Conservation (phyloP, 2,329 filamentous ascomycete genomes). For the Metarhizium album region DNA sequence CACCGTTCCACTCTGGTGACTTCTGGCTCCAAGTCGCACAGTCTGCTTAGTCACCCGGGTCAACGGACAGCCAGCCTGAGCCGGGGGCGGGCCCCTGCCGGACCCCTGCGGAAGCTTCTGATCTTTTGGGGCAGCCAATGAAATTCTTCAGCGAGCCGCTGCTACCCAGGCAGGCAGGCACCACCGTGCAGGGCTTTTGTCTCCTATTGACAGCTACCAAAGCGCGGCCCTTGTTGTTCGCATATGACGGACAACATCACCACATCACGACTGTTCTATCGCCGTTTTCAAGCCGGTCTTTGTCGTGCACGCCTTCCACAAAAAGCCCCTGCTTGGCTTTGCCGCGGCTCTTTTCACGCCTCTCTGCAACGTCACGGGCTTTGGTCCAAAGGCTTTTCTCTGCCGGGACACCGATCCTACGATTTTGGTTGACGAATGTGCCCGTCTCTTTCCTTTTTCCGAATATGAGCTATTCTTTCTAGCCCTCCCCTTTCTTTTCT, state of each 20-base stretch:
- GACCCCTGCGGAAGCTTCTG: too few species aligned
- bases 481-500: constrained; percentile 7
- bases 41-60: background rate
- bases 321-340: background rate
- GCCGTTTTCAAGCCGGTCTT: background rate
- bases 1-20: too few species aligned
- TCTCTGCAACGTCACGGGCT: background rate
- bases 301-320: background rate
- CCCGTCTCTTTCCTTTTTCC: background rate
- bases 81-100: too few species aligned
- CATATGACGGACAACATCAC: background rate
- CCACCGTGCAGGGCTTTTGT: background rate
- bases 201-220: background rate
- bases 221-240: background rate
- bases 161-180: too few species aligned
- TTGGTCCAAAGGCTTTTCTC: background rate
- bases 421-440: background rate
- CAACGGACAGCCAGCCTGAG: background rate
- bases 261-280: background rate
- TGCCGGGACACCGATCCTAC: background rate
- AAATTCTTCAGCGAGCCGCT: background rate
- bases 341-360: background rate
- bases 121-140: constrained; percentile 1
- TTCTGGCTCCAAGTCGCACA: too few species aligned
- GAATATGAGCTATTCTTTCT: constrained; percentile 18